These are phyloP conservation scores for Oryza punctata DNA, from an alignment of 176 grass and related monocot genomes.

Conservation along the genomic window DNA sequence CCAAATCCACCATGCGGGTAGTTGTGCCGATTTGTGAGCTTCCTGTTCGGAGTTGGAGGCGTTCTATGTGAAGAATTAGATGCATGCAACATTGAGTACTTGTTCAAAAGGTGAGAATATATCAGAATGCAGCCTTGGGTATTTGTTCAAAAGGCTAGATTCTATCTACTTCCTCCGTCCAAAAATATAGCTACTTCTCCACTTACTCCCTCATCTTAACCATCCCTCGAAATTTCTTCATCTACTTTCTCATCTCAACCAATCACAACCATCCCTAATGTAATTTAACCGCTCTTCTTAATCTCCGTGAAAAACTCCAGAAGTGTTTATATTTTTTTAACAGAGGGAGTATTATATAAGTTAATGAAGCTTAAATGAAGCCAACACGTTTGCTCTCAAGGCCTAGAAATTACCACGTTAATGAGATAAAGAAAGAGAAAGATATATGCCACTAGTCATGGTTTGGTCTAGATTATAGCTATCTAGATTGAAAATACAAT, in stretches of 20 bases:
- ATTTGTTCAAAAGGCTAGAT: not conserved
- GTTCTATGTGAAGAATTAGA: not conserved
- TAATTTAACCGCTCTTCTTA: too few species aligned
- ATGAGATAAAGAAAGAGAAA: too few species aligned
- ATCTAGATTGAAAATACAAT: not conserved
- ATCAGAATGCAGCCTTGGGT: not conserved
- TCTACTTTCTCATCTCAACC: too few species aligned
- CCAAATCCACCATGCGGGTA: not conserved
- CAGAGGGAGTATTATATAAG: not conserved
- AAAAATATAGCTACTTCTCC: too few species aligned
- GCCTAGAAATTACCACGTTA: too few species aligned
- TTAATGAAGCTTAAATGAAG: not conserved
- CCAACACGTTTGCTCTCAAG: too few species aligned
- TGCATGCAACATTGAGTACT: not conserved
- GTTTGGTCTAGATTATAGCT: not conserved
- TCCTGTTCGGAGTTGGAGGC: slow-evolving; percentile 18
- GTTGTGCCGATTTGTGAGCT: not conserved
- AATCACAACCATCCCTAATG: too few species aligned
- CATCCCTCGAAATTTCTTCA: too few species aligned
- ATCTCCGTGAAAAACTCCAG: too few species aligned
- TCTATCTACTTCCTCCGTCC: too few species aligned
- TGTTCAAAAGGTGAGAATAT: not conserved
- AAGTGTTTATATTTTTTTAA: too few species aligned
- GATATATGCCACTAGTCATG: not conserved
- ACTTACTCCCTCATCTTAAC: too few species aligned